These are phyloP conservation scores for Tilletia indica DNA, from an alignment of 1,284 basidiomycete species.

Conservation along the genomic window DNA sequence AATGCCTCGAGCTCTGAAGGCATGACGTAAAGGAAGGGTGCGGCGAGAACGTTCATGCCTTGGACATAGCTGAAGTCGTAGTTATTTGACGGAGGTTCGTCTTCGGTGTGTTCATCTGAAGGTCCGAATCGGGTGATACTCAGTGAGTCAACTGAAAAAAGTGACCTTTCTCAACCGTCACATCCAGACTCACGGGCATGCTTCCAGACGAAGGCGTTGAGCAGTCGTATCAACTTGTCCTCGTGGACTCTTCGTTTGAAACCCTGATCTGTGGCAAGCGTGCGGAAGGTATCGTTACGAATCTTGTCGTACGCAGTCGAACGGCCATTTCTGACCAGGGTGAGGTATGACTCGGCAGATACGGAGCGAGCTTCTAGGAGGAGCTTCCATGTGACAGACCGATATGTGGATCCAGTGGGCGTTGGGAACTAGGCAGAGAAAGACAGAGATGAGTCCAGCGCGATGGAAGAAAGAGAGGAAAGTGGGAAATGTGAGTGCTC, in stretches of 20 bases:
- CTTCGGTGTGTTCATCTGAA: too few species aligned
- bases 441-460: neutral
- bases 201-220: conserved; percentile 96
- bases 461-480: neutral
- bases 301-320: conserved; percentile 57
- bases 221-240: conserved; percentile 88
- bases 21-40: conserved; percentile 93
- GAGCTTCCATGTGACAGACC: conserved; percentile 40
- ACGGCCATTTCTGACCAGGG: conserved; percentile 36
- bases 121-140: neutral
- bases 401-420: neutral
- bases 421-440: neutral
- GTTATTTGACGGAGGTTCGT: too few species aligned
- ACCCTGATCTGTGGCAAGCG: conserved; percentile 86
- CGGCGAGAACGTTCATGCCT: conserved; percentile 97
- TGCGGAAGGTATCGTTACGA: conserved; percentile 67
- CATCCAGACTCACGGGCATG: conserved; percentile 66
- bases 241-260: conserved; percentile 93
- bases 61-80: conserved; percentile 86
- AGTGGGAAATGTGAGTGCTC: neutral
- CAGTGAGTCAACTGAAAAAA: neutral
- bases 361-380: conserved; percentile 35
- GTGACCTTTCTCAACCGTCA: too few species aligned
- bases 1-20: conserved; percentile 95
- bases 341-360: conserved; percentile 34